These are phyloP conservation scores for Euphorbia peplus DNA, from an alignment of 345 rosid species.

Conservation along the genomic window DNA sequence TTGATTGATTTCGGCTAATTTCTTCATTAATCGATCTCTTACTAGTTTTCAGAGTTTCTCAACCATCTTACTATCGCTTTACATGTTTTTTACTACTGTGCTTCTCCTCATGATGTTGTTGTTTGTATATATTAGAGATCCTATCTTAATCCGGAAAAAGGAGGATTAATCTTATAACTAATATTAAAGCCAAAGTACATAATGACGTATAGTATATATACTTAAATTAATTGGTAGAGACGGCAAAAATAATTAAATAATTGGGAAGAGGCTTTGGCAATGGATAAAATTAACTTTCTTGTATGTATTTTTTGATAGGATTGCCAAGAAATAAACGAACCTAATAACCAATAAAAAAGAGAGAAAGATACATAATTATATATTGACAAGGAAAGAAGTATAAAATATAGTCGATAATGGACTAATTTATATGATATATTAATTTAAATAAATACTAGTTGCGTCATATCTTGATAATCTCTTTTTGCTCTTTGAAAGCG, in stretches of 20 bases:
- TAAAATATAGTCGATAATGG: not conserved
- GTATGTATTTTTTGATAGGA: not conserved
- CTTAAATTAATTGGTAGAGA: not conserved
- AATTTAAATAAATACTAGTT: not conserved
- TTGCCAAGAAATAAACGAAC: not conserved
- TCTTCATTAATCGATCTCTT: too few relatives aligned
- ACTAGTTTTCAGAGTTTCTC: too few relatives aligned
- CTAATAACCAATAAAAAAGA: not conserved
- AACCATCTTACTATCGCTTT: too few relatives aligned
- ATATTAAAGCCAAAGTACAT: not conserved
- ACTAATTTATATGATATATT: not conserved
- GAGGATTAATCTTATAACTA: not conserved
- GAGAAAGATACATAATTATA: not conserved
- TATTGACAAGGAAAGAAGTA: not conserved
- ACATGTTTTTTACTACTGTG: too few relatives aligned
- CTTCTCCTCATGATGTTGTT: too few relatives aligned
- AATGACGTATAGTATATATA: not conserved
- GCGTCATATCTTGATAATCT: constrained; percentile 15
- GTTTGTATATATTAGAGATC: too few relatives aligned
- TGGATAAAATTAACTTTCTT: not conserved
- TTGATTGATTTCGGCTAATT: too few relatives aligned
- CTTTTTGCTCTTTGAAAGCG: constrained; percentile 26
- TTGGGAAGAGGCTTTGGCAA: not conserved
- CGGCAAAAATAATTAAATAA: not conserved
- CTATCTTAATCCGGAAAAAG: constrained; percentile 4